Evolutionary conservation across 495 filamentous ascomycete genomes (phyloP), one percentile per base, ranked within the genome.

Genomic region (Pseudomonodictys pantanalensis): DNA sequence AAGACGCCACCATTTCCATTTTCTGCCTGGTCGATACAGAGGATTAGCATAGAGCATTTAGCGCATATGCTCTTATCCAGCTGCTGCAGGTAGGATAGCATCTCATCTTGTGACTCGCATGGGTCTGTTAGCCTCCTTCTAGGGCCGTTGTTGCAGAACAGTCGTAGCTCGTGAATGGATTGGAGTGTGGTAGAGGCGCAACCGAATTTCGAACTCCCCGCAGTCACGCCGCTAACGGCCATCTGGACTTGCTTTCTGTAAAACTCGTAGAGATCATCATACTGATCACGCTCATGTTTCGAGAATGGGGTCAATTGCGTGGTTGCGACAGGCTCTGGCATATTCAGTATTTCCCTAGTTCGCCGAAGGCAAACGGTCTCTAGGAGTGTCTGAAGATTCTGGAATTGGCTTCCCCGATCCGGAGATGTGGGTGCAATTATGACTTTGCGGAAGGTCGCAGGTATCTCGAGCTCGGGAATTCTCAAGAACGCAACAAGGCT

Each of bases 401-500:
- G 10, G 32, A 49, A 58, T 4, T 18, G 41, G 7, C 2, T 48
- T 23, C 2, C 2, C 7, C 5, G 3, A 18, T 29, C 22, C 22
- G 44, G 1, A 17, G 85, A 87, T 75, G 95, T 92, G 1, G 90
- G 90, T 32, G 77, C 77, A 23, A 89, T 80, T 51, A 97, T 92
- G 63, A 88, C 81, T 57, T 89, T 83, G 0, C 77, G 68, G 63
- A 96, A 97, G 28, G 78, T 81, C 47, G 73, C 71, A 54, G 81
- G 82, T 35, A 95, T 86, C 57, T 93, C 86, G 62, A 97, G 96
- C 0, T 92, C 91, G 61, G 84, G 84, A 15, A 97, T 72, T 4
- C 86, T 85, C 8, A 97, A 73, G 63, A 97, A 97, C 22, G 86
- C 90, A 47, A 92, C 85, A 11, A 97, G 78, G 2, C 92, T 86